Evolutionary conservation across 257 asterid species (phyloP), one percentile per base, ranked within the genome.

Genomic region (Solanum virginianum): DNA sequence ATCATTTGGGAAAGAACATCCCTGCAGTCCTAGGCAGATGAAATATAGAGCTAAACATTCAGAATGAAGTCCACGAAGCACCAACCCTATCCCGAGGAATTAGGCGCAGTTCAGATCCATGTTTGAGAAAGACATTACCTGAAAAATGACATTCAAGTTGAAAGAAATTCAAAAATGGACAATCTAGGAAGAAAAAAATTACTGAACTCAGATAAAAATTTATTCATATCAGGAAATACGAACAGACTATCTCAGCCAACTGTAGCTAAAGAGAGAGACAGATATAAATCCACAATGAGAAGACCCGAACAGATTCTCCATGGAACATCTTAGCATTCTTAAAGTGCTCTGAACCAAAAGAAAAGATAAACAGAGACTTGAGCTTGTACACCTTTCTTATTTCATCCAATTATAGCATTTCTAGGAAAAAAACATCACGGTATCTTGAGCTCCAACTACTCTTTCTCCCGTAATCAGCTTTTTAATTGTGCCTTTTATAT

Each of bases 1-100:
- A 1, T 51, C 82, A 2, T 24, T 51, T 15, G 26, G 13, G 82
- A 51, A 9, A 24, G 15, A 0, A 15, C 51, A 47, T 14, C 54
- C 11, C 81, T n/a, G 15, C 15, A 71, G 80, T 2, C 24, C 16
- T 51, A 49, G 24, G 82, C 10, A 77, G 63, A 77, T 77, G 45
- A 51, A 51, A 77, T 8, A 26, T 10, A 26, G 15, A 51, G 63
- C 63, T 49, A 51, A 77, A 2, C 63, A 51, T 77, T 77, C 47
- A 77, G 63, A 24, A 16, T 24, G 63, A 51, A 63, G 54, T 84
- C 68, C 81, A 51, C 18, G 17, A 71, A 86, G 92, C 90, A 51
- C 98, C 99, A 69, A 94, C 98, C 85, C 98, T 92, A 88, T 95
- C 99, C 9, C 98, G 93, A 79, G 98, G 98, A 85, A 94, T 95